These are phyloP conservation scores for Aspergillus campestris DNA, from an alignment of 495 filamentous ascomycete genomes.

Conservation along the genomic window DNA sequence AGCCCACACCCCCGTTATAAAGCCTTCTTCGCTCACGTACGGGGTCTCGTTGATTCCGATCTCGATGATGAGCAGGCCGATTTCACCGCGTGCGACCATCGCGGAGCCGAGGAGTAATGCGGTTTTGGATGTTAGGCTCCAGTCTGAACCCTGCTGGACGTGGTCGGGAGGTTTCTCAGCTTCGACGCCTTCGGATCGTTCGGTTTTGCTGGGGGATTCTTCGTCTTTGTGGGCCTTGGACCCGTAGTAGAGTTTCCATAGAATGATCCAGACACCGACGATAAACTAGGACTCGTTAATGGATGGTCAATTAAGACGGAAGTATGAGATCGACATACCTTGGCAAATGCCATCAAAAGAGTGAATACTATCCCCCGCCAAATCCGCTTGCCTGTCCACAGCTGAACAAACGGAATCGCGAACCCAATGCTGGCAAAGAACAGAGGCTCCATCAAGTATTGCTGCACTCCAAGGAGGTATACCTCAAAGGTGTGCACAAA, in stretches of 20 bases:
- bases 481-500: slow-evolving; percentile 28
- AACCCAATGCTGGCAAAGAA: slow-evolving; percentile 72
- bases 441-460: slow-evolving; percentile 55
- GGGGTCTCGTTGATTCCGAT: slow-evolving; percentile 42
- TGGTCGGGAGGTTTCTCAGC: not conserved
- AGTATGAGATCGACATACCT: slow-evolving; percentile 25
- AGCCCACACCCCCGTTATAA: slow-evolving; percentile 64
- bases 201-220: not conserved
- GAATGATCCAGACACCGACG: slow-evolving; percentile 24
- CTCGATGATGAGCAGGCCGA: slow-evolving; percentile 66
- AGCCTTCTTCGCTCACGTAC: slow-evolving; percentile 32
- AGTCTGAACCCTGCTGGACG: not conserved
- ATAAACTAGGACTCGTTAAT: slow-evolving; percentile 12
- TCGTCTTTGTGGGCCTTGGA: not conserved
- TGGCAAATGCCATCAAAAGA: slow-evolving; percentile 57
- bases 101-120: slow-evolving; percentile 44
- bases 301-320: not conserved
- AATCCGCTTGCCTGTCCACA: slow-evolving; percentile 53
- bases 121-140: slow-evolving; percentile 31
- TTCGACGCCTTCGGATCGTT: not conserved
- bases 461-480: slow-evolving; percentile 27
- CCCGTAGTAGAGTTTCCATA: slow-evolving; percentile 9
- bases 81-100: slow-evolving; percentile 72
- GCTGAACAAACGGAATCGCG: slow-evolving; percentile 58
- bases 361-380: slow-evolving; percentile 65